Percentiles rank a stretch among this genome's conserved stretches.
phyloP scores from a whole-genome alignment of 164 flowering plant species.

The Vitis rotundifolia region DNA sequence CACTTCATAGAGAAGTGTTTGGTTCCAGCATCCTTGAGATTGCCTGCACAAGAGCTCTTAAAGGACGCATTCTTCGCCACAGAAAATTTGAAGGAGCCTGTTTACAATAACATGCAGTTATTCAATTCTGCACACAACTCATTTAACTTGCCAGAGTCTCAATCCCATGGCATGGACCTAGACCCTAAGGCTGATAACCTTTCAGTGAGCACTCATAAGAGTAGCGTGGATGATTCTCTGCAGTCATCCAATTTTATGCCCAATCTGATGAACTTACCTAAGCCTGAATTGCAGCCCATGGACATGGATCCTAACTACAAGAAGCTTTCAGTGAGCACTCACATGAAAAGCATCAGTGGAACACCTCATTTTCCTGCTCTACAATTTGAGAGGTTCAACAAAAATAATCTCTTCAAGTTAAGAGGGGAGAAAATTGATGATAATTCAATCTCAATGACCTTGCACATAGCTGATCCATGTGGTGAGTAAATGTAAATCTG shows the following conservation, averaged over 20 bases:
- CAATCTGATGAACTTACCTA: conserved; percentile 14
- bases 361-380: conserved; percentile 23
- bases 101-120: conserved; percentile 22
- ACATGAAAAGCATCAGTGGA: conserved; percentile 25
- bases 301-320: conserved; percentile 45
- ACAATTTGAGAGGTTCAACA: conserved; percentile 42
- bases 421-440: conserved; percentile 52
- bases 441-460: conserved; percentile 42
- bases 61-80: conserved; percentile 60
- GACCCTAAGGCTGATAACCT: conserved; percentile 42
- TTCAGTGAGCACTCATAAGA: conserved; percentile 18
- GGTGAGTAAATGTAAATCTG: conserved; percentile 37
- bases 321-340: conserved; percentile 19
- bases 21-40: conserved; percentile 60
- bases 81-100: conserved; percentile 28
- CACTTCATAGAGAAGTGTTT: conserved; percentile 81
- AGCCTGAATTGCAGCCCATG: conserved; percentile 39
- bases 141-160: conserved; percentile 21
- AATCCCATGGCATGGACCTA: conserved; percentile 52
- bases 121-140: conserved; percentile 17
- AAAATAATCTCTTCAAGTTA: conserved; percentile 46
- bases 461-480: conserved; percentile 48
- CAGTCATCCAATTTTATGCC: background rate
- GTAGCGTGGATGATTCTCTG: conserved; percentile 4
- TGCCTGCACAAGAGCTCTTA: conserved; percentile 65